These are phyloP conservation scores for Chenopodium quinoa DNA, from an alignment of 148 eudicot genomes.

Conservation along the genomic window DNA sequence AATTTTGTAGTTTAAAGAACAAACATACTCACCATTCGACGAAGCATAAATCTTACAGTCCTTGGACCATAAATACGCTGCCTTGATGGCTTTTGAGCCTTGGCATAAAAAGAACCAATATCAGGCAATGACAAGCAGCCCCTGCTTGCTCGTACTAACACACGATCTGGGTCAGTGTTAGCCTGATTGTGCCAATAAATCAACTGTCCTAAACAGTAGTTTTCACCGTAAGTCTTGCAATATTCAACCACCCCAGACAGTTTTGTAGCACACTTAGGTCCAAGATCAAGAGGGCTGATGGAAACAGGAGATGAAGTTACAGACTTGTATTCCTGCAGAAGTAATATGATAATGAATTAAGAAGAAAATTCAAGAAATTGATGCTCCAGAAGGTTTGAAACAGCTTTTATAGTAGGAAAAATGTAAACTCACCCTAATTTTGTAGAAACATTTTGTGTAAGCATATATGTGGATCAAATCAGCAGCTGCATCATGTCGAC, in stretches of 20 bases:
- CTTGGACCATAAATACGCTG: conserved; percentile 80
- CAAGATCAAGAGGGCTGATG: conserved; percentile 94
- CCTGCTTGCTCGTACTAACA: conserved; percentile 61
- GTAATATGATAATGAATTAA: background rate
- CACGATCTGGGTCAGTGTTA: conserved; percentile 74
- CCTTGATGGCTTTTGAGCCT: conserved; percentile 67
- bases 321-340: conserved; percentile 70
- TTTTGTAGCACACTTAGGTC: conserved; percentile 85
- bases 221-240: conserved; percentile 82
- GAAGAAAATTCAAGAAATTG: background rate
- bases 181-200: conserved; percentile 86
- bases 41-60: conserved; percentile 68
- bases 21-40: conserved; percentile 69
- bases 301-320: conserved; percentile 80
- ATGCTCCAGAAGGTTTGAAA: background rate
- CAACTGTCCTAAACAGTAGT: conserved; percentile 92
- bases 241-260: conserved; percentile 71
- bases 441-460: conserved; percentile 71
- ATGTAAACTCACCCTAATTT: conserved; percentile 57
- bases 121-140: conserved; percentile 93
- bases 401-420: background rate
- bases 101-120: conserved; percentile 81
- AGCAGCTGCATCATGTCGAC: conserved; percentile 98
- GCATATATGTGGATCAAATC: conserved; percentile 94
- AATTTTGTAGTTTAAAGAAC: background rate